phyloP scores from a whole-genome alignment of 2,329 filamentous ascomycete genomes.

The Claviceps spartinae region DNA sequence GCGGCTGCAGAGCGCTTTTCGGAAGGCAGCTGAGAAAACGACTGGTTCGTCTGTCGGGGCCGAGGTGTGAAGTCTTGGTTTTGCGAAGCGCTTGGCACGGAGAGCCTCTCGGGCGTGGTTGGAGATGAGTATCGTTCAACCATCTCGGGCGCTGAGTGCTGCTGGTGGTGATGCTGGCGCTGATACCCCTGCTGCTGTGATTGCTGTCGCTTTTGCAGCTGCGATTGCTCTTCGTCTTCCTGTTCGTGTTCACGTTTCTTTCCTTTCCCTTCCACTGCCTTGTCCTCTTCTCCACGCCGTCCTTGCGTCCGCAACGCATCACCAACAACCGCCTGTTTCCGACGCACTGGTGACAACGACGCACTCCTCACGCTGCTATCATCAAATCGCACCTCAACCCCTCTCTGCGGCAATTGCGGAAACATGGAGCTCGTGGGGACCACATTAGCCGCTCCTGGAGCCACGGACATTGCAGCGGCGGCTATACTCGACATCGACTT shows the following conservation, averaged over 20 bases:
- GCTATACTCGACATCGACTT: constrained; percentile 17
- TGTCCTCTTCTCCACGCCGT: not conserved
- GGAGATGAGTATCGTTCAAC: constrained; percentile 10
- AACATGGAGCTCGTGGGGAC: constrained; percentile 27
- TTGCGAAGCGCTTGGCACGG: constrained; percentile 26
- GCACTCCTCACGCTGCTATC: constrained; percentile 18
- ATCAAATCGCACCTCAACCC: constrained; percentile 19
- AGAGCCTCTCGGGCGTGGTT: constrained; percentile 19
- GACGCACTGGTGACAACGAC: constrained; percentile 22
- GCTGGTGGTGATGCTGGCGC: not conserved
- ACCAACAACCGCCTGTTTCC: not conserved
- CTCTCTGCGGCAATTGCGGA: constrained; percentile 19
- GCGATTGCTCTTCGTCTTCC: not conserved
- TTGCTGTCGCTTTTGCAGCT: not conserved
- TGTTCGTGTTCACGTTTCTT: not conserved
- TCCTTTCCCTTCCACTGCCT: not conserved
- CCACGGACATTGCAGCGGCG: constrained; percentile 3
- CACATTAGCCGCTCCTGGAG: constrained; percentile 11
- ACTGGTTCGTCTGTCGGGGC: constrained; percentile 19
- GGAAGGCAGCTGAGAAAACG: constrained; percentile 26
- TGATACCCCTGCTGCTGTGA: not conserved
- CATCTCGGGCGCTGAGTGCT: not conserved
- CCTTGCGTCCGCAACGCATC: not conserved
- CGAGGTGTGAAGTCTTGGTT: constrained; percentile 37
- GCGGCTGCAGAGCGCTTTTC: constrained; percentile 11